Evolutionary conservation across 805 yeast genomes (phyloP).

Genomic region (Starmera quercuum): DNA sequence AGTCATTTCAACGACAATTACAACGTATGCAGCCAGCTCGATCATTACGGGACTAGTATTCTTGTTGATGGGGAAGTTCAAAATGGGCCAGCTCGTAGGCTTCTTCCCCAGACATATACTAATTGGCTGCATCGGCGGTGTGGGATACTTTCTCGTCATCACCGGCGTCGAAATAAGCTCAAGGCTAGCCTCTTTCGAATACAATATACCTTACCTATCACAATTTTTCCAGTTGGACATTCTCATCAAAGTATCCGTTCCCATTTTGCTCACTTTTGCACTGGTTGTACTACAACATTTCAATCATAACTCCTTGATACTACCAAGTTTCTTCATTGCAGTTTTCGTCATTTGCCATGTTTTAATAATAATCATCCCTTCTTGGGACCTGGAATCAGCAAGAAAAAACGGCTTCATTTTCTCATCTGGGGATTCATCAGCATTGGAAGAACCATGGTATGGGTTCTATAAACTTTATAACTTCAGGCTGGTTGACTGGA

Average conservation of each 20-base stretch:
- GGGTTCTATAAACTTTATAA: slow-evolving; percentile 70
- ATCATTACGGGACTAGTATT: slow-evolving; percentile 83
- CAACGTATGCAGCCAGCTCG: slow-evolving; percentile 77
- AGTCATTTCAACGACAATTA: slow-evolving; percentile 77
- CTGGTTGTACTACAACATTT: slow-evolving; percentile 56
- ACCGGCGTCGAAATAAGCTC: slow-evolving; percentile 94
- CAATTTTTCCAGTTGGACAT: slow-evolving; percentile 34
- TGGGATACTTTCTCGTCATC: slow-evolving; percentile 83
- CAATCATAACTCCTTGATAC: slow-evolving; percentile 60
- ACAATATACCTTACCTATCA: slow-evolving; percentile 47
- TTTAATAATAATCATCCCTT: slow-evolving; percentile 56
- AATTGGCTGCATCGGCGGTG: slow-evolving; percentile 98
- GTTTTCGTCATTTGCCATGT: slow-evolving; percentile 68
- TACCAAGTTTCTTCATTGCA: slow-evolving; percentile 72
- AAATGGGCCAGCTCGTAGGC: slow-evolving; percentile 80
- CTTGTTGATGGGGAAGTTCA: slow-evolving; percentile 66
- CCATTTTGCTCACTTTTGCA: slow-evolving; percentile 53
- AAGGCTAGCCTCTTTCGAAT: slow-evolving; percentile 63
- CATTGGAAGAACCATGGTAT: slow-evolving; percentile 79
- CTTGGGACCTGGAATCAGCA: slow-evolving; percentile 51
- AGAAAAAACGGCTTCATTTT: slow-evolving; percentile 84
- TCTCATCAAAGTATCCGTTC: slow-evolving; percentile 63
- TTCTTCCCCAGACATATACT: slow-evolving; percentile 94
- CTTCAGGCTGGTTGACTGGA: slow-evolving; percentile 69
- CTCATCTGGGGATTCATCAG: slow-evolving; percentile 41